These are phyloP conservation scores for Wickerhamiella kazuoi DNA, from an alignment of 805 yeast genomes.

Conservation along the genomic window DNA sequence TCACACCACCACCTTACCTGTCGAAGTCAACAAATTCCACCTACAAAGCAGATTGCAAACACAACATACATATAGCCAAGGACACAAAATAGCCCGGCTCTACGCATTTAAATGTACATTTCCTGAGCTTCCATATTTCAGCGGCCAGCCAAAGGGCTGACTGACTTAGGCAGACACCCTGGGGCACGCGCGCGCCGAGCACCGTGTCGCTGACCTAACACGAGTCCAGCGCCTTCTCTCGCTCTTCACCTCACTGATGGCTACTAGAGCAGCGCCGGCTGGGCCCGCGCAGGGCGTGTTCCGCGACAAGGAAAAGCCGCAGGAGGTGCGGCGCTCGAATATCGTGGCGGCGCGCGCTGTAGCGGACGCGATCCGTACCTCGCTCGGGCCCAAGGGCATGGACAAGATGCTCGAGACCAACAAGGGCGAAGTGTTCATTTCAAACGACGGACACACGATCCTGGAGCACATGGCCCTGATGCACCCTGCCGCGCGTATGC, in stretches of 20 bases:
- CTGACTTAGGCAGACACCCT: no score
- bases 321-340: slow-evolving; percentile 77
- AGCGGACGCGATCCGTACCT: slow-evolving; percentile 86
- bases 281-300: slow-evolving; percentile 67
- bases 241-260: not conserved
- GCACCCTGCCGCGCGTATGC: slow-evolving; percentile 97
- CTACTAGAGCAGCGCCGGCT: not conserved
- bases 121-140: no score
- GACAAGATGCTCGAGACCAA: slow-evolving; percentile 93
- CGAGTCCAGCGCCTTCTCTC: no score
- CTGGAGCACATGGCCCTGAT: slow-evolving; percentile 93
- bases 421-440: slow-evolving; percentile 78
- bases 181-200: no score
- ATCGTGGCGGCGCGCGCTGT: slow-evolving; percentile 88
- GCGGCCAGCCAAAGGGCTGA: no score
- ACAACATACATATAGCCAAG: no score
- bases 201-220: no score
- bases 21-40: no score
- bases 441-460: slow-evolving; percentile 97
- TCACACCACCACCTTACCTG: no score
- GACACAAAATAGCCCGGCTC: no score
- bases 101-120: no score
- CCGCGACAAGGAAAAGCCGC: slow-evolving; percentile 86
- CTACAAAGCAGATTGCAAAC: no score
- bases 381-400: slow-evolving; percentile 98